A percentile compares a stretch with the other conserved stretches of the same genome.
These are phyloP conservation scores for Tolypocladium cylindrosporum DNA, from an alignment of 2,329 filamentous ascomycete genomes.

Conservation along the genomic window DNA sequence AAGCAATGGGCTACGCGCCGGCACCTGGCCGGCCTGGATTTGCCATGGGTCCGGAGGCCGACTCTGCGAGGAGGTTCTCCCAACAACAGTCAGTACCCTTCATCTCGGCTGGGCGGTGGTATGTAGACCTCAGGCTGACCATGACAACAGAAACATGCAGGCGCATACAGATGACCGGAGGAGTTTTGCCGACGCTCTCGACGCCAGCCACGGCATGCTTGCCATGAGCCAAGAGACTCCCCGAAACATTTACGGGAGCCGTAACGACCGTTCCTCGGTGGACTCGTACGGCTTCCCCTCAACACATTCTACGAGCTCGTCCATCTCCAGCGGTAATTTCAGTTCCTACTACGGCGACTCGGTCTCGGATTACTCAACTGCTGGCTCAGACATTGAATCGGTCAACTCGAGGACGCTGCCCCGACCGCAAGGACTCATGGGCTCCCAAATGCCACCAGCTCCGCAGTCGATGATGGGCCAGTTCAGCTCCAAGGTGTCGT, in stretches of 20 bases:
- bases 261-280: conserved; percentile 57
- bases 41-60: conserved; percentile 45
- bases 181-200: conserved; percentile 79
- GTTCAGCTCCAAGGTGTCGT: conserved; percentile 93
- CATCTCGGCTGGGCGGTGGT: conserved; percentile 13
- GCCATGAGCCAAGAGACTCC: conserved; percentile 94
- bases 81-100: conserved; percentile 62
- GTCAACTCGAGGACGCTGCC: conserved; percentile 75
- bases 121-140: neutral
- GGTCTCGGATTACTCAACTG: conserved; percentile 88
- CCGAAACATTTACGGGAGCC: conserved; percentile 73
- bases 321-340: conserved; percentile 73
- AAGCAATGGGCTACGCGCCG: conserved; percentile 64
- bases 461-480: conserved; percentile 98
- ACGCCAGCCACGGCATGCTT: conserved; percentile 89
- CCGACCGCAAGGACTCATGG: conserved; percentile 56
- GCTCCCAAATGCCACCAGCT: conserved; percentile 61
- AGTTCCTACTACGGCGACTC: conserved; percentile 78
- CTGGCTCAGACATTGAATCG: conserved; percentile 75
- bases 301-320: conserved; percentile 76
- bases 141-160: conserved; percentile 25
- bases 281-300: conserved; percentile 91
- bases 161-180: conserved; percentile 46
- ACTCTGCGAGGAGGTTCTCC: conserved; percentile 59
- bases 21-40: conserved; percentile 51